Evolutionary conservation across 208 protist genomes (phyloP), one percentile per base, ranked within the genome.

Genomic region (Trichomonas vaginalis): DNA sequence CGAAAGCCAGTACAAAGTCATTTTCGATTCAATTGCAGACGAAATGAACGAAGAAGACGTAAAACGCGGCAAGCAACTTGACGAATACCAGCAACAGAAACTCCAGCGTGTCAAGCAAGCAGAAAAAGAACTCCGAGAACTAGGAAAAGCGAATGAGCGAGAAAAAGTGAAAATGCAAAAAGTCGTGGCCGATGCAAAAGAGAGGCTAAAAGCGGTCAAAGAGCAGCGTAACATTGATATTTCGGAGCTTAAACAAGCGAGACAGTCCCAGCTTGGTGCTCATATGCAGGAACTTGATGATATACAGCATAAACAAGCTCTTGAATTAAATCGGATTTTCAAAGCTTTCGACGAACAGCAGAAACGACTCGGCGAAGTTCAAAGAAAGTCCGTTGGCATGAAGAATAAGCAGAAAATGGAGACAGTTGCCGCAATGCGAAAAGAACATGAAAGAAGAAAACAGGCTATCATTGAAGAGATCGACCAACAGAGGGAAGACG

Each of bases 381-480:
- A 88, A 40, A 3, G 40, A 6, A 32, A 45, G 15, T 47, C 35
- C 32, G 14, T 88, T 9, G 82, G 39, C 8, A 35, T 45, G 32
- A 35, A 40, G 17, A 46, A 88, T 40, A 42, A 40, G 27, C 32
- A 40, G 40, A 88, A 88, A 40, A 40, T 40, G 32, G 82, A 88
- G 12, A 40, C 32, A 14, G 14, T 88, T 45, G 40, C 82, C 4
- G 35, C 35, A 17, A 45, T 88, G 39, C 15, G 39, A 47, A 35
- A 88, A 88, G 82, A 88, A 88, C 82, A 88, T 47, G 82, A 88
- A 46, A 45, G 39, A 47, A 88, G 82, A 88, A 88, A 47, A 46
- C 32, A 88, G 8, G 35, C 32, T 8, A 88, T 88, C 32, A 0
- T 88, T 23, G 40, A 88, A 88, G 32, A 40, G 47, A 46, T 88